Evolutionary conservation across 164 flowering plant genomes (phyloP), one percentile per base, ranked within the genome.

Genomic region (Stephania cephalantha): DNA sequence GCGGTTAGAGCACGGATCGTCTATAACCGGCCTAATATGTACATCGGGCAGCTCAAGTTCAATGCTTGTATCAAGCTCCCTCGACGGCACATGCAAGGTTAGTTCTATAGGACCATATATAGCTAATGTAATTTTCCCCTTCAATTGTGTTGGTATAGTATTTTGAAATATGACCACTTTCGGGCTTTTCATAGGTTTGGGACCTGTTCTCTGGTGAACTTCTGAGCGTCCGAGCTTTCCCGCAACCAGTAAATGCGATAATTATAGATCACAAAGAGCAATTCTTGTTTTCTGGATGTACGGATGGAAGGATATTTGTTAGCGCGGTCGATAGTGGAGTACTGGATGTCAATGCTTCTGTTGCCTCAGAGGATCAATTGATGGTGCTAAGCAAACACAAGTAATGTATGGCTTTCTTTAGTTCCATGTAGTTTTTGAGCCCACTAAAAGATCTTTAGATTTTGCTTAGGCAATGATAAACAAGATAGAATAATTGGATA

Each of bases 71-170:
- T 85, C 91, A 52, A 84, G 89, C 83, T 88, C 90, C 46, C 78
- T 83, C 42, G 91, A 88, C 78, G 85, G 86, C 63, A 84, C 85
- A 30, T 87, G 86, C 86, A 88, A 86, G 91, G 91, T 88, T 7
- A 29, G 46, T 52, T 22, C 6, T 15, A 20, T 70, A 52, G 46
- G 53, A 67, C 15, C 30, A 1, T 25, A 25, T 25, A 25, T 42
- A 2, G 12, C 58, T 55, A 18, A 45, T 35, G n/a, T 10, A 35
- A 35, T 71, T 22, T 17, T 73, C 4, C 1, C 64, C 29, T 6
- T 71, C 61, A 18, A 29, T 5, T 35, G 46, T 63, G 44, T 48
- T 7, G 31, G 5, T 35, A 55, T 48, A 48, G 53, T 46, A 67
- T 68, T 25, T 48, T 31, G 20, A 7, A 22, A 25, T 73, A 3